Evolutionary conservation across 192 early-diverging fungal species (phyloP), one percentile per base, ranked within the genome.

Genomic region (Podila horticola): DNA sequence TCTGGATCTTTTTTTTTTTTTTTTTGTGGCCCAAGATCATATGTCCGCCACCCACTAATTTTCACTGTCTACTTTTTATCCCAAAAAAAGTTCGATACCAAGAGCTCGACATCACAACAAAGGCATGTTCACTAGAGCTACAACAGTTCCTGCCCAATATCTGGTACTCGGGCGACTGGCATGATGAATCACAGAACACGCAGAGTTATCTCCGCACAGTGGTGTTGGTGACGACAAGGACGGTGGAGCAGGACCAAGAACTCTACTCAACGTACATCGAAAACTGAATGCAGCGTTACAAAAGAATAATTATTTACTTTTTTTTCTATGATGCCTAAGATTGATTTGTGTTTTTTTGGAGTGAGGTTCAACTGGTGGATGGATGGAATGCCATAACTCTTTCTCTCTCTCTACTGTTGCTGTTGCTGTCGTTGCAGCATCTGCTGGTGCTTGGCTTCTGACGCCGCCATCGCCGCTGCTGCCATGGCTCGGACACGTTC

Each of bases 261-360:
- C 41, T 87, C 0, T 87, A 84, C 50, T 87, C 86, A 5, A 85
- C 84, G 10, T 87, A 87, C 49, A 83, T 87, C 68, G 86, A 85
- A 45, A 34, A 67, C 5, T 2, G 26, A 59, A 30, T 59, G 7
- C 22, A 29, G 4, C 6, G 26, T 30, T 9, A 28, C n/a, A 13
- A 59, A 59, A 31, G 58, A 10, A 33, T 60, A 60, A 60, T 41
- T 41, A 41, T 41, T 41, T 41, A 41, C 38, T 41, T 41, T 10
- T 41, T 41, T 10, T 41, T 41, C 38, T 41, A 41, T 41, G 10
- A 41, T 41, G 38, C 38, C 38, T 41, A 41, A 41, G 38, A 11
- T 41, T 41, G 38, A 41, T 41, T 12, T 9, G 2, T 34, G 4
- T 17, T 17, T 45, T 45, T 12, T 45, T 45, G 13, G 1, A 0